Evolutionary conservation across 805 yeast genomes (phyloP).

Genomic region (Zygosaccharomyces gambellarensis): DNA sequence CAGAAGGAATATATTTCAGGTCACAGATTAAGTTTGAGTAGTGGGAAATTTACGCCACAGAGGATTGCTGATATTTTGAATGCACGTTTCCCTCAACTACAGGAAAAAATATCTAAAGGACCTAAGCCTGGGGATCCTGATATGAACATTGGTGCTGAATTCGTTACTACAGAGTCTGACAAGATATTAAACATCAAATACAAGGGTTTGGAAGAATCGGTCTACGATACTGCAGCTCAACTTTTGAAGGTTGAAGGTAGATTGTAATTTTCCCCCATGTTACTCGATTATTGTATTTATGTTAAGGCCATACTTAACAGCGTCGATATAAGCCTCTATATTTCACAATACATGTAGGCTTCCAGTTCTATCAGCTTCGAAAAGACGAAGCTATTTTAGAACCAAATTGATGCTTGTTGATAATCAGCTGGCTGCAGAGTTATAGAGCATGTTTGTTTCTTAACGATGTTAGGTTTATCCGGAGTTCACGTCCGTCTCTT

Average conservation of each 20-base stretch:
- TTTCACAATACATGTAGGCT: too few relatives aligned
- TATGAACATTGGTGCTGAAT: neutral
- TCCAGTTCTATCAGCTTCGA: too few relatives aligned
- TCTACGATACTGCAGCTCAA: slow-evolving; percentile 26
- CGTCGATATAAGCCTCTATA: neutral
- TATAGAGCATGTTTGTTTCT: too few relatives aligned
- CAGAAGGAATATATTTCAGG: slow-evolving; percentile 35
- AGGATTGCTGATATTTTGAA: slow-evolving; percentile 29
- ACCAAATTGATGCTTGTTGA: too few relatives aligned
- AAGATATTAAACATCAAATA: slow-evolving; percentile 22
- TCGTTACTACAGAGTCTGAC: slow-evolving; percentile 20
- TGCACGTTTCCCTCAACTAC: slow-evolving; percentile 40
- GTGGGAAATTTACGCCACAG: slow-evolving; percentile 27
- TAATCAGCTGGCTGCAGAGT: too few relatives aligned
- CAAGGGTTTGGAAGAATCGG: slow-evolving; percentile 15
- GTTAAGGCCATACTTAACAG: neutral
- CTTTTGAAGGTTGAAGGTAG: slow-evolving; percentile 16
- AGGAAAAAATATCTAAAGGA: slow-evolving; percentile 42
- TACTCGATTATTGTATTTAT: neutral
- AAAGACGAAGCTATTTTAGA: too few relatives aligned
- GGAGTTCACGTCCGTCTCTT: too few relatives aligned
- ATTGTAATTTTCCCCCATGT: neutral
- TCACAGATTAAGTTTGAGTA: slow-evolving; percentile 33
- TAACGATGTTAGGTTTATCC: too few relatives aligned
- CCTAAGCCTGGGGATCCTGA: slow-evolving; percentile 28